These are phyloP conservation scores for Sphaerobolus stellatus DNA, from an alignment of 1,284 basidiomycete genomes.

Conservation along the genomic window DNA sequence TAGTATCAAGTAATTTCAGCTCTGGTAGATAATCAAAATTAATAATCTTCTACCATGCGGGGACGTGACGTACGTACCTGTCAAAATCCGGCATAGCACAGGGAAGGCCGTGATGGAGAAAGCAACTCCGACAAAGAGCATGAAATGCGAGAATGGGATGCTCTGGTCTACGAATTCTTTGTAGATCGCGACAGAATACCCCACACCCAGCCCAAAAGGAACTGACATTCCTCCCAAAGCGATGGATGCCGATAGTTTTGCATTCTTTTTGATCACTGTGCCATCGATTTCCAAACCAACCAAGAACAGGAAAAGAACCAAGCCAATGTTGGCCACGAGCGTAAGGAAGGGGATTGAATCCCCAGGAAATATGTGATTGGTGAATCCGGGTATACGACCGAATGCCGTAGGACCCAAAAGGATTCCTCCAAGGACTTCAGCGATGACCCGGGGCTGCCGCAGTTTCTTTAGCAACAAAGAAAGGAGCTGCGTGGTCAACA, in stretches of 20 bases:
- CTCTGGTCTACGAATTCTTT: constrained; percentile 68
- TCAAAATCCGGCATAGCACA: constrained; percentile 51
- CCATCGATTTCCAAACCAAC: constrained; percentile 91
- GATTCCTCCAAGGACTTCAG: constrained; percentile 87
- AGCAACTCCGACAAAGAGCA: constrained; percentile 57
- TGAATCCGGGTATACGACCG: constrained; percentile 77
- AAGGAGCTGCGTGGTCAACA: constrained; percentile 77
- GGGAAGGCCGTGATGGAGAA: constrained; percentile 55
- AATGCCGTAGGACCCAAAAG: constrained; percentile 77
- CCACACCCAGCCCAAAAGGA: constrained; percentile 86
- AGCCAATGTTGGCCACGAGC: constrained; percentile 89
- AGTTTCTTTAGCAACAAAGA: constrained; percentile 69
- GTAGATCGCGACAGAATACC: constrained; percentile 80
- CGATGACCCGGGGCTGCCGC: constrained; percentile 85
- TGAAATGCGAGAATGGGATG: constrained; percentile 53
- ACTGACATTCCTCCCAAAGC: constrained; percentile 68
- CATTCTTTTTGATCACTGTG: constrained; percentile 76
- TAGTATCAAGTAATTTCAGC: constrained; percentile 45
- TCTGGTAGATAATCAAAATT: not conserved
- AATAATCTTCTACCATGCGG: not conserved
- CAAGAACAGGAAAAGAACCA: constrained; percentile 90
- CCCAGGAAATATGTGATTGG: constrained; percentile 77
- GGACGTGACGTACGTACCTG: constrained; percentile 34
- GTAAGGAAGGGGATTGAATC: constrained; percentile 76
- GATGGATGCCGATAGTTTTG: constrained; percentile 56